A percentile compares a stretch with the other conserved stretches of the same genome.
Conservation (phyloP, 352 stramenopile genomes). For the Globisporangium middletonii region DNA sequence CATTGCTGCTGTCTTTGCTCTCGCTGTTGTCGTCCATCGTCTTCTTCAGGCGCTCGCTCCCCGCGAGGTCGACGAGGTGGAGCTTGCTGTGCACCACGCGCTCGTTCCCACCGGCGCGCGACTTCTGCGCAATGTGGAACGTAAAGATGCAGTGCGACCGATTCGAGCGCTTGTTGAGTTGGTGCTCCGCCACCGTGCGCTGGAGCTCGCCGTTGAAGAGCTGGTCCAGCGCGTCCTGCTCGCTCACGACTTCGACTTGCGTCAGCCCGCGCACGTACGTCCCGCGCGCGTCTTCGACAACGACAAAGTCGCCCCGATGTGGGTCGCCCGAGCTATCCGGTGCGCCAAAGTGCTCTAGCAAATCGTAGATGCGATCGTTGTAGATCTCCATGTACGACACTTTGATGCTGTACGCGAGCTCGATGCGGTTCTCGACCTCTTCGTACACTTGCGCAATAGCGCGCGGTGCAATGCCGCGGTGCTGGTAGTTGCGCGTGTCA, state of each 20-base stretch:
- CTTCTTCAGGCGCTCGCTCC: conserved; percentile 93
- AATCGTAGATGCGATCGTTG: conserved; percentile 93
- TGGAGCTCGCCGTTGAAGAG: conserved; percentile 90
- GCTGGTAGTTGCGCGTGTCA: conserved; percentile 88
- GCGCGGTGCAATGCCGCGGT: conserved; percentile 85
- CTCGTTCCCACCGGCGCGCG: conserved; percentile 59
- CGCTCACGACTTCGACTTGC: conserved; percentile 62
- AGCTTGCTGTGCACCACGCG: conserved; percentile 86
- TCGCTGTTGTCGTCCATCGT: conserved; percentile 69
- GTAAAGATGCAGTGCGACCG: conserved; percentile 93
- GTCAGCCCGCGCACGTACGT: conserved; percentile 87
- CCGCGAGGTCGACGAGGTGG: conserved; percentile 93
- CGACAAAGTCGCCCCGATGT: conserved; percentile 55
- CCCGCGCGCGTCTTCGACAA: conserved; percentile 76
- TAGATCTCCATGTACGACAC: conserved; percentile 96
- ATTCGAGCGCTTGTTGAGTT: conserved; percentile 93
- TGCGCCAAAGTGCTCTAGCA: conserved; percentile 41
- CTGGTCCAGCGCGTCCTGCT: conserved; percentile 89
- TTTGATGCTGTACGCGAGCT: conserved; percentile 82
- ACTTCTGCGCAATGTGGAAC: conserved; percentile 89
- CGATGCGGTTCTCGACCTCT: conserved; percentile 84
- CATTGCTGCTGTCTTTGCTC: conserved; percentile 8
- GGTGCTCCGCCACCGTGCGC: conserved; percentile 90
- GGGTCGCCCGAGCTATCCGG: conserved; percentile 11
- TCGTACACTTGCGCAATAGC: conserved; percentile 87